Evolutionary conservation across 2,329 filamentous ascomycete genomes (phyloP), one percentile per base, ranked within the genome.

Genomic region (Dactylonectria macrodidyma): DNA sequence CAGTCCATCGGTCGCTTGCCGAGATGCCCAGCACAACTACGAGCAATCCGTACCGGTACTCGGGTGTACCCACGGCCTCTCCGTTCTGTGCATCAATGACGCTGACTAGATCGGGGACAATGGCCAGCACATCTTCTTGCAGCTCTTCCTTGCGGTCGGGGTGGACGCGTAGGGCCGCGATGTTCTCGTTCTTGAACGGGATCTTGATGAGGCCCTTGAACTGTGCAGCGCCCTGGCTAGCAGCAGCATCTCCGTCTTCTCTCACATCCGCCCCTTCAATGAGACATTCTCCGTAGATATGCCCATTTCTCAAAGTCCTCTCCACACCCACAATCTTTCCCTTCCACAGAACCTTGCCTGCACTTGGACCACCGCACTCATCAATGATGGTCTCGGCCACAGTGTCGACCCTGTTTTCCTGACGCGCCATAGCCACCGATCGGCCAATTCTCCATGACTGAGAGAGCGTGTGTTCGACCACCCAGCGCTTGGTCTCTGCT

Each of bases 131-230:
- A 36, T 83, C 78, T 33, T 82, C 79, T 50, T 81, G 80, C 5
- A 69, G 76, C 62, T 85, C 84, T n/a, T 80, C 76, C 1, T 75
- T 71, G 14, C 79, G 71, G 11, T 76, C 76, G 6, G 79, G 61
- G 30, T 74, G 70, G 0, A 82, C 70, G 58, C 73, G 80, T 52
- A 85, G 79, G 0, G 88, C 90, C n/a, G 87, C 87, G 51, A 93
- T 91, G 73, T 93, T 93, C 75, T 93, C 91, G 77, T 93, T 93
- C 80, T 92, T 92, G 82, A 93, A 93, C 0, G 91, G 90, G 56
- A 93, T 90, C 75, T 88, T 90, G 75, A 92, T 79, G 34, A 79
- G 71, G 0, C 89, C 89, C 50, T 75, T 66, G 76, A 86, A 81
- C 36, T 78, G 73, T 2, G 70, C 16, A 3, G 38, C 2, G 2